Base-by-base conservation (phyloP, 768 basidiomycete species). In the Boletus reticulatus region DNA sequence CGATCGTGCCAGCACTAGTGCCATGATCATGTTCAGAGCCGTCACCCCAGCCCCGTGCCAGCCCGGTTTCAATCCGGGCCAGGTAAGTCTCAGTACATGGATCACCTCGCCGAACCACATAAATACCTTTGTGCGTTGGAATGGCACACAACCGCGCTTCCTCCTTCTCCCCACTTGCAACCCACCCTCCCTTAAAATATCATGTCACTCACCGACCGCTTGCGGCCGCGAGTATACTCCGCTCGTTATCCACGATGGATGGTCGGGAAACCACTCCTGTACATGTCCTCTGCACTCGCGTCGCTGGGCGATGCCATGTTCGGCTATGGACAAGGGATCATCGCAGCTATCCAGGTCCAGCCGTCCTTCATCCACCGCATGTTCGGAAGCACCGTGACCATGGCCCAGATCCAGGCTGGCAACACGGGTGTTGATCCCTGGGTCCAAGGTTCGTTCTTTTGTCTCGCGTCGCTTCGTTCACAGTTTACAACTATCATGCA, bases 261-360 rank as follows among this genome's bases (percentile, higher is more conserved):
- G 75, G 75, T 78, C 27, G 81, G 81, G 19, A 71, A 69, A 44
- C 76, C 76, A 29, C 69, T 82, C 24, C 72, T 82, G 9, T 77
- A 80, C 64, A 75, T 74, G 44, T 80, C 80, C 34, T 78, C 79
- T 52, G 80, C 80, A 0, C 72, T 80, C 38, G 79, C 80, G n/a
- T 79, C 79, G 57, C 74, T 82, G 59, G 81, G 81, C 48, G 81
- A 82, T 60, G 80, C 79, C 8, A 79, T 81, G 74, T 82, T 82
- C 58, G 81, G 81, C 6, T 82, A 81, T 53, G 76, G 78, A 42
- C 80, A 81, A 59, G 81, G 81, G 4, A 77, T 77, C 57, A 80
- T 80, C 42, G 80, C 79, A 5, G 72, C 78, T 4, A 73, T 77
- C 19, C 80, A 81, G 45, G 76, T 82, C 43, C 81, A 82, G 61